Conservation (phyloP, 1,284 basidiomycete genomes). For the Heterobasidion parviporum region DNA sequence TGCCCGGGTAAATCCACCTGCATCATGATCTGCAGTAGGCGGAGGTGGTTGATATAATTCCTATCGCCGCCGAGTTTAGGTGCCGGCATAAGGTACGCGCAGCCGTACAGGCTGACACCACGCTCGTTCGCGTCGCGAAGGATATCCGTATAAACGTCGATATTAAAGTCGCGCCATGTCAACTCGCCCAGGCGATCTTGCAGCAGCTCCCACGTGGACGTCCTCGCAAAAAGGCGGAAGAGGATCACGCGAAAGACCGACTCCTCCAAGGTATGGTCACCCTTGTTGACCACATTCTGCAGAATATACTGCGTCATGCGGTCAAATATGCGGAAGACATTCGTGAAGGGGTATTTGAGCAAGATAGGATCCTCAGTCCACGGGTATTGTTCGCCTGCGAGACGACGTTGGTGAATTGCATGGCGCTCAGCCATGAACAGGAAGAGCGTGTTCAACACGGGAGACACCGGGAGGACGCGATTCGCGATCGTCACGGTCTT, state of each 20-base stretch:
- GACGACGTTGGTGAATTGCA: conserved; percentile 21
- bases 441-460: conserved; percentile 26
- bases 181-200: conserved; percentile 22
- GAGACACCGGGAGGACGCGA: conserved; percentile 17
- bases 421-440: conserved; percentile 29
- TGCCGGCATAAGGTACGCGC: conserved; percentile 32
- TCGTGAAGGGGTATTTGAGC: conserved; percentile 28
- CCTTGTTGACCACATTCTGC: conserved; percentile 27
- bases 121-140: conserved; percentile 17
- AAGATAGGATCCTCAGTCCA: conserved; percentile 32
- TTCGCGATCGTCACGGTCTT: conserved; percentile 19
- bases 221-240: conserved; percentile 32
- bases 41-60: conserved; percentile 25
- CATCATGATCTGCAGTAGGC: conserved; percentile 31
- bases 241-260: conserved; percentile 34
- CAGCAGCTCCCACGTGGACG: conserved; percentile 33
- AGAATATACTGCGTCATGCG: conserved; percentile 33
- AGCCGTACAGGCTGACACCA: conserved; percentile 22
- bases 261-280: conserved; percentile 27
- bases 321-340: conserved; percentile 35
- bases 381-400: conserved; percentile 21
- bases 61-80: conserved; percentile 24
- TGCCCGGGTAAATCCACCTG: conserved; percentile 24
- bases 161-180: conserved; percentile 26
- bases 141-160: conserved; percentile 24